A percentile compares a stretch with the other conserved stretches of the same genome.
These are phyloP conservation scores for Aegilops longissima DNA, from an alignment of 176 grass and related monocot species.

Conservation along the genomic window DNA sequence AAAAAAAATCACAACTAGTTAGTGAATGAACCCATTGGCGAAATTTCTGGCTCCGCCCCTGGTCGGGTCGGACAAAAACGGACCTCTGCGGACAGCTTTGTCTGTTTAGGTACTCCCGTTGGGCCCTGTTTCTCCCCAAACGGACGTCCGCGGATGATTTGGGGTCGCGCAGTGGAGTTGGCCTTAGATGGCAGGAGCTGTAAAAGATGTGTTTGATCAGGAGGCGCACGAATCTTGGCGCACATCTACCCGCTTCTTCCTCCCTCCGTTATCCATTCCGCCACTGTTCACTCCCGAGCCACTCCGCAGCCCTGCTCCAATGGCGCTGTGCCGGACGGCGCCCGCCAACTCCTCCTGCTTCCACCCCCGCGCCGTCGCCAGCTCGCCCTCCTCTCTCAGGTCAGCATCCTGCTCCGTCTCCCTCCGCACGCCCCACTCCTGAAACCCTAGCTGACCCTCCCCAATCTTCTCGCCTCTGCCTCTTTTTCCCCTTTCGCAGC, in stretches of 20 bases:
- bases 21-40: too few relatives aligned
- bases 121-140: too few relatives aligned
- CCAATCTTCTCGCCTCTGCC: not conserved
- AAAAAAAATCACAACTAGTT: too few relatives aligned
- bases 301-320: slow-evolving; percentile 27
- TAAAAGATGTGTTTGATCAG: too few relatives aligned
- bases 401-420: not conserved
- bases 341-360: slow-evolving; percentile 51
- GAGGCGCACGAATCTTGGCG: slow-evolving; percentile 21
- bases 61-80: too few relatives aligned
- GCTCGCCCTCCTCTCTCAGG: slow-evolving; percentile 23
- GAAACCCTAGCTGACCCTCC: slow-evolving; percentile 1
- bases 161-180: too few relatives aligned
- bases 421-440: not conserved
- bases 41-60: too few relatives aligned
- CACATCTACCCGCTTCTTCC: not conserved
- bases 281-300: not conserved
- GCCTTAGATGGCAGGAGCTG: too few relatives aligned
- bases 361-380: slow-evolving; percentile 32
- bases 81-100: too few relatives aligned
- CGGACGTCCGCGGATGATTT: too few relatives aligned
- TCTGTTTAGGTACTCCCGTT: too few relatives aligned
- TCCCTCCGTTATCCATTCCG: slow-evolving; percentile 20
- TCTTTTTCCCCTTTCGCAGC: slow-evolving; percentile 29
- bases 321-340: slow-evolving; percentile 36